Evolutionary conservation across 495 filamentous ascomycete species (phyloP).

Genomic region (Penicillium egyptiacum): DNA sequence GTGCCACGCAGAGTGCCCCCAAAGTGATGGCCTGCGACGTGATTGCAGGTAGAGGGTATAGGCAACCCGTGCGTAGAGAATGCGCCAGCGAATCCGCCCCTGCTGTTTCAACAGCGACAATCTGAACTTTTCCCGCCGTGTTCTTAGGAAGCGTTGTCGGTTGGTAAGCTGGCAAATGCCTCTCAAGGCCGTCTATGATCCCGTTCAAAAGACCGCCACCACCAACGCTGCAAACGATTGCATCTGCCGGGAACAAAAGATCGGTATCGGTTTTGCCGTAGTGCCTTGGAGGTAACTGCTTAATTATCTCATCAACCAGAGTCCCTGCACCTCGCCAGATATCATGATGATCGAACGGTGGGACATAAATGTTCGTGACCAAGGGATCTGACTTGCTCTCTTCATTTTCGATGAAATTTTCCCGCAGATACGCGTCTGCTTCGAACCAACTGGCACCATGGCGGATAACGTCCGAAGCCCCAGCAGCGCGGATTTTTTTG

Average conservation of each 20-base stretch:
- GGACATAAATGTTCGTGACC: constrained; percentile 53
- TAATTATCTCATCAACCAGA: constrained; percentile 68
- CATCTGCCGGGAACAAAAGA: constrained; percentile 50
- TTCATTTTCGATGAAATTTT: constrained; percentile 51
- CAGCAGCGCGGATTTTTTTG: constrained; percentile 61
- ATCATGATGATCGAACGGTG: constrained; percentile 78
- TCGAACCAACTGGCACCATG: constrained; percentile 72
- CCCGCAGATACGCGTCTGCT: constrained; percentile 69
- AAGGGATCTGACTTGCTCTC: constrained; percentile 31
- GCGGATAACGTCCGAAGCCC: constrained; percentile 68
- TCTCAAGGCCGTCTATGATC: constrained; percentile 64
- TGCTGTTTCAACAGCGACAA: constrained; percentile 75
- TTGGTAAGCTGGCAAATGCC: constrained; percentile 30
- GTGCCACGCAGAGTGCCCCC: constrained; percentile 68
- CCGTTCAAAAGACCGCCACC: constrained; percentile 86
- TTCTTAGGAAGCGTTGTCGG: neutral
- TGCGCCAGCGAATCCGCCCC: constrained; percentile 70
- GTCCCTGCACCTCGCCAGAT: constrained; percentile 74
- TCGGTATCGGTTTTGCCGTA: constrained; percentile 11
- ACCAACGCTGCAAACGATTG: constrained; percentile 77
- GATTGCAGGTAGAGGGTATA: constrained; percentile 66
- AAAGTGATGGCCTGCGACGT: constrained; percentile 75
- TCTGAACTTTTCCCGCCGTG: constrained; percentile 36
- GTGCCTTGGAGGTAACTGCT: constrained; percentile 47
- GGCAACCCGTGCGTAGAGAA: constrained; percentile 53